Percentiles rank a stretch among this genome's conserved stretches.
Evolutionary conservation across 2,329 filamentous ascomycete species (phyloP).

Genomic region (Fusarium abutilonis): DNA sequence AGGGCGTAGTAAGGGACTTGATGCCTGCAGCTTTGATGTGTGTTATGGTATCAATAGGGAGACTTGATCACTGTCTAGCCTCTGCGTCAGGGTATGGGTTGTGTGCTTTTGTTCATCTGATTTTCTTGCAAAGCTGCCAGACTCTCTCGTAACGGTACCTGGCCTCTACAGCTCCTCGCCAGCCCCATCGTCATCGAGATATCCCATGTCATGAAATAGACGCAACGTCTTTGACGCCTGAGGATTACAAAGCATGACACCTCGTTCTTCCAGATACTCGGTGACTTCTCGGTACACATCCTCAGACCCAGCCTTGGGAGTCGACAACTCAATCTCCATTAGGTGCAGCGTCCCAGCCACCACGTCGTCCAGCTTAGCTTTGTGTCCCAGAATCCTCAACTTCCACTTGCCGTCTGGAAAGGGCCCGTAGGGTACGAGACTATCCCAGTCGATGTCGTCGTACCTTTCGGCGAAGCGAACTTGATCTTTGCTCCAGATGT

Average conservation of each 20-base stretch:
- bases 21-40: no score
- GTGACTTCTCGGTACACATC: conserved; percentile 19
- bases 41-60: no score
- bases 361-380: conserved; percentile 38
- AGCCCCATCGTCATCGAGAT: conserved; percentile 2
- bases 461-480: conserved; percentile 34
- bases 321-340: conserved; percentile 38
- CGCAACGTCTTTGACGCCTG: conserved; percentile 36
- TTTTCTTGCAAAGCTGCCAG: no score
- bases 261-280: conserved; percentile 16
- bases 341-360: conserved; percentile 29
- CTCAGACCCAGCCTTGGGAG: conserved; percentile 20
- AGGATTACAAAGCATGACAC: conserved; percentile 29
- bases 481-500: conserved; percentile 36
- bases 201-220: conserved; percentile 29
- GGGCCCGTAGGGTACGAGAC: conserved; percentile 28
- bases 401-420: conserved; percentile 39
- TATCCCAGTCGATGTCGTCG: conserved; percentile 33
- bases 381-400: conserved; percentile 26
- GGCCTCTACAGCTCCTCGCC: conserved; percentile 10
- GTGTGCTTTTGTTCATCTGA: no score
- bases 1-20: no score
- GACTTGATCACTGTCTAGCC: no score
- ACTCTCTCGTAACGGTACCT: no score
- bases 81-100: no score